Evolutionary conservation across 164 flowering plant genomes (phyloP), one percentile per base, ranked within the genome.

Genomic region (Tinospora cordifolia): DNA sequence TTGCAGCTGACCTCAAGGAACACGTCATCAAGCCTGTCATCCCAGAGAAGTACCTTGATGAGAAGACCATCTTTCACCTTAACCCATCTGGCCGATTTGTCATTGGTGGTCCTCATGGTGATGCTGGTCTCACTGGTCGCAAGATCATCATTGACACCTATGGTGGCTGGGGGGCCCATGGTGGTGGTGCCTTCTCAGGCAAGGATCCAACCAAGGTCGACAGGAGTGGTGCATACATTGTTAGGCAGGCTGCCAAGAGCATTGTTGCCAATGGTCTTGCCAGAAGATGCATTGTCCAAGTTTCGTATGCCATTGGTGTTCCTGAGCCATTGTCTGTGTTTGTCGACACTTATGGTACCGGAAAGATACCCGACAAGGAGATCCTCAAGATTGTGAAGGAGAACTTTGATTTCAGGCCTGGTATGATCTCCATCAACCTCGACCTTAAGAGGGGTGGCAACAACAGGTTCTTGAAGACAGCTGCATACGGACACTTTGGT

Each of bases 141-240:
- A 88, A 88, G 83, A 88, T 88, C 84, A 87, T 88, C 73, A 84
- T 88, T 14, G 92, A 88, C 74, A 88, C 92, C 60, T 88, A 88
- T 67, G 92, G 92, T 65, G 92, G 92, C 5, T 88, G 92, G 92
- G 92, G 92, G 72, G 92, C 92, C 66, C 92, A 88, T 40, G 92
- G 92, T 27, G 92, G 92, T 62, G 92, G 92, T 78, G 92, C 92
- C 38, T 87, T 87, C 86, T 87, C 92, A 0, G 92, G 92, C 7
- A 87, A 87, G 77, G 92, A 87, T 77, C 92, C 92, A 2, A 84
- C 89, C 70, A 87, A 87, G 88, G 92, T 88, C 71, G 92, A 88
- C 79, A 81, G 92, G 58, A 88, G 92, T 69, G 92, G 92, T 54
- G 92, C 92, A 41, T 88, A 88, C 80, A 81, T 88, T 74, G 92